Evolutionary conservation across 2,329 filamentous ascomycete genomes (phyloP).

Genomic region (Exophiala lecanii-corni): DNA sequence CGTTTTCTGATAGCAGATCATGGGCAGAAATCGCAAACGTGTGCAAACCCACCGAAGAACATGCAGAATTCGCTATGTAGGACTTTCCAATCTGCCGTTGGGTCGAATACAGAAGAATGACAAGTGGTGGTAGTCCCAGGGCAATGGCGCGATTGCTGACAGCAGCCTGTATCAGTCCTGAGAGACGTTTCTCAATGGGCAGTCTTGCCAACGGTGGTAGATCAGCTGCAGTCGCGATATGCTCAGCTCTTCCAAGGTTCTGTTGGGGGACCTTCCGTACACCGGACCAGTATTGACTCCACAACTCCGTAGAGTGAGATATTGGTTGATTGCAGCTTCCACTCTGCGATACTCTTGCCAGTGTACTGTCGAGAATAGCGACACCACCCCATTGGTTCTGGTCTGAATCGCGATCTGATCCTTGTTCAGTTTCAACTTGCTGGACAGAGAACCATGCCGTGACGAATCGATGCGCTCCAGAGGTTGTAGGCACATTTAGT

Average conservation of each 20-base stretch:
- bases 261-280: slow-evolving; percentile 60
- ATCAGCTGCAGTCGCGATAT: slow-evolving; percentile 29
- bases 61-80: slow-evolving; percentile 70
- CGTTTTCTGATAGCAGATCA: slow-evolving; percentile 85
- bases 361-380: slow-evolving; percentile 77
- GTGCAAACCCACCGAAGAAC: slow-evolving; percentile 84
- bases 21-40: slow-evolving; percentile 86
- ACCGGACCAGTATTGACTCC: slow-evolving; percentile 87
- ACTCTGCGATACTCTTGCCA: slow-evolving; percentile 85
- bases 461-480: slow-evolving; percentile 14
- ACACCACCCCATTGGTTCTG: slow-evolving; percentile 76
- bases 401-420: slow-evolving; percentile 48
- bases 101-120: slow-evolving; percentile 82
- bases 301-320: slow-evolving; percentile 68
- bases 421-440: slow-evolving; percentile 17
- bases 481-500: slow-evolving; percentile 30
- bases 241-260: slow-evolving; percentile 30
- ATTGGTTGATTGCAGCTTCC: slow-evolving; percentile 79
- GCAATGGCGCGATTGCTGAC: slow-evolving; percentile 84
- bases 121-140: slow-evolving; percentile 79
- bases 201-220: slow-evolving; percentile 48
- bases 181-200: slow-evolving; percentile 64
- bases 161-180: slow-evolving; percentile 81
- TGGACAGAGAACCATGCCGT: slow-evolving; percentile 80
- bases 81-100: slow-evolving; percentile 92